Evolutionary conservation across 2,329 filamentous ascomycete genomes (phyloP), one percentile per base, ranked within the genome.

Genomic region (Talaromyces sp.): DNA sequence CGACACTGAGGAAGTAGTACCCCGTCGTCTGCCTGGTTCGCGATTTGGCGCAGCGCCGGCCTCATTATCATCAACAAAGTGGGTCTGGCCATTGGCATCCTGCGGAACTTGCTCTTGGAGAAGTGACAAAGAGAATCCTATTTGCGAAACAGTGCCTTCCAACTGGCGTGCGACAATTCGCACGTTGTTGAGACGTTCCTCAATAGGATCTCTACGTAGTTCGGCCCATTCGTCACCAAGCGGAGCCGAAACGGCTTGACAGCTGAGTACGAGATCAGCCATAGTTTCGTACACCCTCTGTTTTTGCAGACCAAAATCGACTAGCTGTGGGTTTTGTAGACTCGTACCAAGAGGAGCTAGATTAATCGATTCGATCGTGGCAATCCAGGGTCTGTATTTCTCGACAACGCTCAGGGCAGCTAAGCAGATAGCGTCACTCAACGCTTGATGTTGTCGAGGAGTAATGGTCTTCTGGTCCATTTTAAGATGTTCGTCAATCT

Each of bases 201-300:
- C 94, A 35, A 99, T 82, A 8, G 93, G 91, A 74, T 96, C 92
- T 1, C 93, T 92, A 50, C 93, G 88, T n/a, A 93, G 83, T 75
- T 97, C 93, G 3, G 93, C 88, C 95, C 95, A 99, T 78, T 99
- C 95, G 74, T 99, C 95, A 9, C 90, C 91, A 50, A 99, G 79
- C 6, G 95, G 95, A 9, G 92, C 92, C 6, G 93, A 91, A n/a
- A 98, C 90, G 27, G 91, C 88, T 78, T 99, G 95, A 72, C 93
- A 97, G 65, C 90, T 88, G 59, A 97, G 80, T 3, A 98, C 81
- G 33, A 99, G 85, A 75, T 98, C 95, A 9, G 93, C 93, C 63
- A 97, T 90, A 66, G 93, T 90, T 77, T 98, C 95, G 77, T 98
- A 98, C 19, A 96, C 83, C 70, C 90, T 91, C 76, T 99, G 95